Evolutionary conservation across 2,329 filamentous ascomycete genomes (phyloP).

Genomic region (Tolypocladium sp.): DNA sequence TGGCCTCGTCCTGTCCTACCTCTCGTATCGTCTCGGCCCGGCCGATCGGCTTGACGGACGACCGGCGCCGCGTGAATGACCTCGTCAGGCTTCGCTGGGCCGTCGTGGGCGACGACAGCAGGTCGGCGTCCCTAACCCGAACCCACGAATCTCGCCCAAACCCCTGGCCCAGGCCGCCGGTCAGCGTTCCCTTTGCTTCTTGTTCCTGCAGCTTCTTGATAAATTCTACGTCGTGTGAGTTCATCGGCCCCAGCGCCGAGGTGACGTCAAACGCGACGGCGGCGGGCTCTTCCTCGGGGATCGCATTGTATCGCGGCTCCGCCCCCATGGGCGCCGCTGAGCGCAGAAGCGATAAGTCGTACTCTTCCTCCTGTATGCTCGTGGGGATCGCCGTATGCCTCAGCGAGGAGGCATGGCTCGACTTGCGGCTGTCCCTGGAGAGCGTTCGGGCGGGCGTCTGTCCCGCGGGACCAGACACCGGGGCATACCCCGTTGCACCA

Average conservation of each 20-base stretch:
- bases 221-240: constrained; percentile 34
- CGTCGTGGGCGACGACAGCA: constrained; percentile 29
- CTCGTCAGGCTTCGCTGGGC: constrained; percentile 26
- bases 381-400: constrained; percentile 16
- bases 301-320: constrained; percentile 20
- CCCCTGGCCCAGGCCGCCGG: constrained; percentile 48
- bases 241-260: constrained; percentile 34
- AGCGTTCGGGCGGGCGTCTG: neutral
- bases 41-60: constrained; percentile 11
- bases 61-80: constrained; percentile 29
- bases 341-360: constrained; percentile 32
- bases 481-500: constrained; percentile 14
- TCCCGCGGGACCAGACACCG: constrained; percentile 9
- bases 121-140: constrained; percentile 40
- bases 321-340: constrained; percentile 31
- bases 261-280: constrained; percentile 35
- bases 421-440: constrained; percentile 14
- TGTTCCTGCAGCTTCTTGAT: constrained; percentile 36
- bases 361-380: constrained; percentile 25
- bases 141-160: constrained; percentile 38
- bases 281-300: constrained; percentile 18
- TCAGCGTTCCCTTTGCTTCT: constrained; percentile 45
- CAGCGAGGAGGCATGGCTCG: constrained; percentile 14
- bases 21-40: constrained; percentile 35
- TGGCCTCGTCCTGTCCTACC: constrained; percentile 48